Percentiles rank a stretch among this genome's conserved stretches.
Evolutionary conservation across 257 asterid species (phyloP).

Genomic region (Solanum paucissectum): DNA sequence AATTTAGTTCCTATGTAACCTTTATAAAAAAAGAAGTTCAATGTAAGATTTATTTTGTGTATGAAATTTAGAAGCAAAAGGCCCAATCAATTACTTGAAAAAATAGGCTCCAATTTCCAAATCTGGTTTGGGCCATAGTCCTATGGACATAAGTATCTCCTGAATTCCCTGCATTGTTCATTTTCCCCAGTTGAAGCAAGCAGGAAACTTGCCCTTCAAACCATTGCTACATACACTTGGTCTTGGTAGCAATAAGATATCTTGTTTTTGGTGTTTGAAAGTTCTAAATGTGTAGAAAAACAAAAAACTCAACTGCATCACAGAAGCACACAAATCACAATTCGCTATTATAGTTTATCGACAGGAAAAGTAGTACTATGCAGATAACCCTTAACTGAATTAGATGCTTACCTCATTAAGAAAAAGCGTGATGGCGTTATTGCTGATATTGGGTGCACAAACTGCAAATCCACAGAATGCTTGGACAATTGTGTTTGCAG

Average conservation of each 20-base stretch:
- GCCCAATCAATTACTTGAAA: background rate
- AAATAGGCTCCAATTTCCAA: background rate
- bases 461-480: constrained; percentile 56
- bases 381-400: constrained; percentile 33
- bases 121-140: background rate
- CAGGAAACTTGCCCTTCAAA: background rate
- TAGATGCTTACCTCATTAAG: constrained; percentile 73
- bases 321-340: background rate
- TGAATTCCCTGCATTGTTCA: background rate
- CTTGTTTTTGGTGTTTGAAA: background rate
- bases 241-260: background rate
- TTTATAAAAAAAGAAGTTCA: background rate
- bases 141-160: background rate
- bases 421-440: constrained; percentile 46
- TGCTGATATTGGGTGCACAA: constrained; percentile 76
- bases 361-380: background rate
- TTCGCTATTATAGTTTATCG: background rate
- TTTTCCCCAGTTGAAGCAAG: background rate
- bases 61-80: background rate
- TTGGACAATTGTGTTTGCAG: constrained; percentile 81
- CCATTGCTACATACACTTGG: background rate
- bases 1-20: background rate
- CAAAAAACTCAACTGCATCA: background rate
- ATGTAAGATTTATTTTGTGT: background rate
- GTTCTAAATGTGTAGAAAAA: background rate